Evolutionary conservation across 768 basidiomycete species (phyloP).

Genomic region (Trametes sanguinea): DNA sequence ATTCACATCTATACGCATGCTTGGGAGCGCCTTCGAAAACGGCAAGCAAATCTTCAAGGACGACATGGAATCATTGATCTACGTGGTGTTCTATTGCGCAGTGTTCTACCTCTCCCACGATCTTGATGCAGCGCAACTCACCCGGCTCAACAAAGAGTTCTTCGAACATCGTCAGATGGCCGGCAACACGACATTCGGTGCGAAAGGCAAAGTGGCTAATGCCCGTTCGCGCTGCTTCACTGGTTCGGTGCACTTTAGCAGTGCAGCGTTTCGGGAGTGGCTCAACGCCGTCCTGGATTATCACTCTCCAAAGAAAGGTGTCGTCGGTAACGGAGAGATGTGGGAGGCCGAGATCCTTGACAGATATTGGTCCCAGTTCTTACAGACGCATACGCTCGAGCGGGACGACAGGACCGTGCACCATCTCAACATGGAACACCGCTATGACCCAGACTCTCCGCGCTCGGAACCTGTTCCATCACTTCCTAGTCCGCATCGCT

Average conservation of each 20-base stretch:
- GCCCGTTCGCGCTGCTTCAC: not conserved
- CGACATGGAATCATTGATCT: conserved; percentile 17
- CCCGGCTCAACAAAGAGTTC: too few species aligned
- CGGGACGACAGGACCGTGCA: not conserved
- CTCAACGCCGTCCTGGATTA: conserved; percentile 2
- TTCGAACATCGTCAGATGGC: too few species aligned
- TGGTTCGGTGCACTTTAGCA: not conserved
- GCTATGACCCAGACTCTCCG: too few species aligned
- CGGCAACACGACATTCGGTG: too few species aligned
- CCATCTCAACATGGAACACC: not conserved
- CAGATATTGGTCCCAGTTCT: not conserved
- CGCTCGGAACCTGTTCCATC: too few species aligned
- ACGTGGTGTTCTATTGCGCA: conserved; percentile 13
- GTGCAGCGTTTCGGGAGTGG: conserved; percentile 1
- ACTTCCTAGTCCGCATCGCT: too few species aligned
- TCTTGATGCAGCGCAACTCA: too few species aligned
- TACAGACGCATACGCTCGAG: not conserved
- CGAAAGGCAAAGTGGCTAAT: not conserved
- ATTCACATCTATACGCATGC: not conserved
- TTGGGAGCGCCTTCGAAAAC: not conserved
- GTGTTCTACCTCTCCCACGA: too few species aligned
- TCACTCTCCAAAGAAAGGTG: not conserved
- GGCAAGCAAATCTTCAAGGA: not conserved
- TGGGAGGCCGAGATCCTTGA: not conserved
- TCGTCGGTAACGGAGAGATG: not conserved